These are phyloP conservation scores for Neonectria neomacrospora DNA, from an alignment of 2,329 filamentous ascomycete species.

Conservation along the genomic window DNA sequence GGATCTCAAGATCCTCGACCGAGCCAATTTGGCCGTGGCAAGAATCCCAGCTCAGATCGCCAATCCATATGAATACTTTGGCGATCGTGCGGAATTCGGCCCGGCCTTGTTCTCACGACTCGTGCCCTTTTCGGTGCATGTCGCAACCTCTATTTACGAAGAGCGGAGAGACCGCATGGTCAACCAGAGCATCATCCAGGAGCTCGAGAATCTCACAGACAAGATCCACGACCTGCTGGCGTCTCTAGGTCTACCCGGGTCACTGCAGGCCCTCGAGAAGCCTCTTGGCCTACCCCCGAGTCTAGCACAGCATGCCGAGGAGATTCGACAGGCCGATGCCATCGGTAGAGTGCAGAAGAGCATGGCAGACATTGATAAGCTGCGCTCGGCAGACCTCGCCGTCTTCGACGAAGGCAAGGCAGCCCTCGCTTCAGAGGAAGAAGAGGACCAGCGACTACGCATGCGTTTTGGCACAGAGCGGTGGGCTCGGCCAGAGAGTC, in stretches of 20 bases:
- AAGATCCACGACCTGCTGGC: conserved; percentile 82
- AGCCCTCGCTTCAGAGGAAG: conserved; percentile 80
- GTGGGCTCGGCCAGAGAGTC: conserved; percentile 79
- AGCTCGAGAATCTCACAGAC: conserved; percentile 83
- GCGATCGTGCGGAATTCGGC: conserved; percentile 83
- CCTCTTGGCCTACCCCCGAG: conserved; percentile 89
- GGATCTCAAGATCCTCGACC: conserved; percentile 85
- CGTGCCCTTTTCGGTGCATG: conserved; percentile 94
- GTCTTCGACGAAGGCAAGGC: conserved; percentile 87
- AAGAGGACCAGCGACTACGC: conserved; percentile 82
- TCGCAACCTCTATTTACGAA: conserved; percentile 94
- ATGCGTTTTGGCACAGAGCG: conserved; percentile 86
- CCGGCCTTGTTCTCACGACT: conserved; percentile 88
- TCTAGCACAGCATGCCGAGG: conserved; percentile 89
- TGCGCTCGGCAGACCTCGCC: conserved; percentile 81
- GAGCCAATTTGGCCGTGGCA: conserved; percentile 87
- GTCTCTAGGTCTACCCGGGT: conserved; percentile 88
- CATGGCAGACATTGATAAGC: conserved; percentile 88
- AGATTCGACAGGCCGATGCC: conserved; percentile 91
- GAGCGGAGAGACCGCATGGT: conserved; percentile 91
- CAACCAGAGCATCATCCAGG: conserved; percentile 85
- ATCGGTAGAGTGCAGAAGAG: conserved; percentile 80
- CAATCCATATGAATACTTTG: conserved; percentile 82
- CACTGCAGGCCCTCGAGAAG: conserved; percentile 93
- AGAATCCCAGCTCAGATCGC: conserved; percentile 84